A percentile compares a stretch with the other conserved stretches of the same genome.
Evolutionary conservation across 1,139 yeast genomes (phyloP).

Genomic region (Diutina rugosa): DNA sequence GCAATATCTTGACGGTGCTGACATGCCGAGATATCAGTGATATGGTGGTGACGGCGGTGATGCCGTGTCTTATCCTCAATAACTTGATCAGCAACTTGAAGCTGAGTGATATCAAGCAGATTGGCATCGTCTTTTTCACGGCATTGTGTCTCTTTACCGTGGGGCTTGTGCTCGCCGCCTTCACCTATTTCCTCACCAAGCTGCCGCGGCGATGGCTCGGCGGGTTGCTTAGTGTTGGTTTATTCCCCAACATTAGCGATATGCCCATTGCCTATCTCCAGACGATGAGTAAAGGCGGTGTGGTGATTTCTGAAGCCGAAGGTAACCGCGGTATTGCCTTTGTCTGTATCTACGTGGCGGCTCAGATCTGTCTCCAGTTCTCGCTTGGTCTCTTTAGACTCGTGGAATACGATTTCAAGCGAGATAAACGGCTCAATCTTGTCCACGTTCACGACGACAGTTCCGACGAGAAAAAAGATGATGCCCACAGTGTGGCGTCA

Average conservation of each 20-base stretch:
- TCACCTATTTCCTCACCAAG: conserved; percentile 22
- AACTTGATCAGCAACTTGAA: conserved; percentile 62
- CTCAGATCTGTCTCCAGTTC: conserved; percentile 61
- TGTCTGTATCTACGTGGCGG: conserved; percentile 65
- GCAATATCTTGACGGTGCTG: conserved; percentile 57
- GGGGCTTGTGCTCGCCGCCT: conserved; percentile 24
- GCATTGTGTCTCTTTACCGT: conserved; percentile 30
- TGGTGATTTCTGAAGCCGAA: conserved; percentile 39
- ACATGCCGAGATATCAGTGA: conserved; percentile 65
- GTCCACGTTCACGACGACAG: not conserved
- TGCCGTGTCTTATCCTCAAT: conserved; percentile 71
- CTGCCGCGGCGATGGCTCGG: conserved; percentile 71
- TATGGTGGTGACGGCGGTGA: conserved; percentile 54
- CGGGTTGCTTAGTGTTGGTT: conserved; percentile 53
- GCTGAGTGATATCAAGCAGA: conserved; percentile 57
- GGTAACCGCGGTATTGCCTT: conserved; percentile 79
- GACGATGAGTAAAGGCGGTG: conserved; percentile 56
- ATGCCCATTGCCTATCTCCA: conserved; percentile 84
- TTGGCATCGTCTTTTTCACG: conserved; percentile 59
- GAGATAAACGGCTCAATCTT: conserved; percentile 8
- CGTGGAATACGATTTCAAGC: conserved; percentile 58
- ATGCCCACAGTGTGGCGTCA: not conserved
- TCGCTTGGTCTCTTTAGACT: conserved; percentile 64
- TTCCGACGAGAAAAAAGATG: not conserved
- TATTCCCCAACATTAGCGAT: conserved; percentile 66